These are phyloP conservation scores for Pseudozyma pruni DNA, from an alignment of 1,284 basidiomycete species.

Conservation along the genomic window DNA sequence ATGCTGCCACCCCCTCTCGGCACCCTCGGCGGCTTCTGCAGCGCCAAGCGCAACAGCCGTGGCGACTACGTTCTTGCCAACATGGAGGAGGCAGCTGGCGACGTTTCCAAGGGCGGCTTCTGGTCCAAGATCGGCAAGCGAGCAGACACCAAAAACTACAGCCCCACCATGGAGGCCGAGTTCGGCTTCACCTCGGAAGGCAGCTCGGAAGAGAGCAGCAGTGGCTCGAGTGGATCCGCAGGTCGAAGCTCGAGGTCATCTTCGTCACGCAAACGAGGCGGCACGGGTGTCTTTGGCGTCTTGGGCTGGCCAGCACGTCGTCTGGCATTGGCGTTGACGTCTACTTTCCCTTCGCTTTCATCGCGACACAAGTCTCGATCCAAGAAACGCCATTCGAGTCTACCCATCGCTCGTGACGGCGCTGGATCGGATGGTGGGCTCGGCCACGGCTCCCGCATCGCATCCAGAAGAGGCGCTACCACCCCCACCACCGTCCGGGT, in stretches of 20 bases:
- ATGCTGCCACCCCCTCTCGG: conserved; percentile 55
- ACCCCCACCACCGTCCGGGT: conserved; percentile 34
- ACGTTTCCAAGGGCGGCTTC: conserved; percentile 29
- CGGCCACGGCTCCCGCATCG: conserved; percentile 28
- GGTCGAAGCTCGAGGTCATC: conserved; percentile 11
- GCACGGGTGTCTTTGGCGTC: conserved; percentile 19
- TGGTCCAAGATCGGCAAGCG: conserved; percentile 46
- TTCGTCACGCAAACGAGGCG: conserved; percentile 21
- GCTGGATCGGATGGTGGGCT: conserved; percentile 7
- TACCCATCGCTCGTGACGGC: conserved; percentile 20
- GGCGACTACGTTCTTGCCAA: conserved; percentile 61
- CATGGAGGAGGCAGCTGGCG: conserved; percentile 58
- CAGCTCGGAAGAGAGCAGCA: conserved; percentile 51
- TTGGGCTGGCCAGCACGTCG: conserved; percentile 42
- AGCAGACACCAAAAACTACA: conserved; percentile 32
- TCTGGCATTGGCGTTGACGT: conserved; percentile 22
- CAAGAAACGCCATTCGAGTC: conserved; percentile 46
- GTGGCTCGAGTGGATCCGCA: conserved; percentile 21
- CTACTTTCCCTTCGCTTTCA: conserved; percentile 32
- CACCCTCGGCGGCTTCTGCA: conserved; percentile 42
- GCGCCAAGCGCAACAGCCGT: conserved; percentile 29
- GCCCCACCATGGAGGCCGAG: conserved; percentile 47
- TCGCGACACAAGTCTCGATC: conserved; percentile 17
- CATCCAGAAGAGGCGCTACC: conserved; percentile 28
- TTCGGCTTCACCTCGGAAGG: conserved; percentile 48